These are phyloP conservation scores for Phytophthora syringae DNA, from an alignment of 352 stramenopile genomes.

Conservation along the genomic window DNA sequence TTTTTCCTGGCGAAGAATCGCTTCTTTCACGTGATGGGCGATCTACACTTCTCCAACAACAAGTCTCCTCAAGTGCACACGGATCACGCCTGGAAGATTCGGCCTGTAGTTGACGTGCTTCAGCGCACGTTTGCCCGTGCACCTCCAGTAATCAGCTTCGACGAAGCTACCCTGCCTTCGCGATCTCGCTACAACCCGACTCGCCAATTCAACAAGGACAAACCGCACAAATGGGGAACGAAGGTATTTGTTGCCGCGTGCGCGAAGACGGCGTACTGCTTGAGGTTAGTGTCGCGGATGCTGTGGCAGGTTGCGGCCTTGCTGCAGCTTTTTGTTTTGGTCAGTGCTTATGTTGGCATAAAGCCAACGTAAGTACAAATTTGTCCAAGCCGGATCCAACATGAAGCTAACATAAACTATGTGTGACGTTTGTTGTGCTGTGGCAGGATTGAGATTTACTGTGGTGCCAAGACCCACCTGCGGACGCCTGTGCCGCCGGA, in stretches of 20 bases:
- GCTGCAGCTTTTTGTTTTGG: constrained; percentile 3
- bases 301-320: background rate
- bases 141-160: constrained; percentile 10
- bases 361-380: background rate
- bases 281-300: background rate
- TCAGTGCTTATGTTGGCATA: constrained; percentile 6
- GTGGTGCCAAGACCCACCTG: constrained; percentile 7
- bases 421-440: background rate
- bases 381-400: background rate
- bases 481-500: constrained; percentile 3
- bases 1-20: background rate
- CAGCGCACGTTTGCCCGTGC: constrained; percentile 6
- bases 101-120: constrained; percentile 4
- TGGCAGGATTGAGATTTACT: constrained; percentile 20
- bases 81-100: constrained; percentile 16
- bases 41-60: constrained; percentile 22
- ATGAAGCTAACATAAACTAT: constrained; percentile 5
- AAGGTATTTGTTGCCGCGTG: constrained; percentile 22
- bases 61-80: background rate
- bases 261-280: constrained; percentile 11
- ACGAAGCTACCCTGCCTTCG: constrained; percentile 9
- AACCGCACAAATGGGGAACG: constrained; percentile 24
- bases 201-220: constrained; percentile 16
- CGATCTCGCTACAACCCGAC: constrained; percentile 10
- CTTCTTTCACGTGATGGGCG: constrained; percentile 13